Percentiles rank a stretch among this genome's conserved stretches.
phyloP scores from a whole-genome alignment of 345 rosid species.

The Angophora floribunda region DNA sequence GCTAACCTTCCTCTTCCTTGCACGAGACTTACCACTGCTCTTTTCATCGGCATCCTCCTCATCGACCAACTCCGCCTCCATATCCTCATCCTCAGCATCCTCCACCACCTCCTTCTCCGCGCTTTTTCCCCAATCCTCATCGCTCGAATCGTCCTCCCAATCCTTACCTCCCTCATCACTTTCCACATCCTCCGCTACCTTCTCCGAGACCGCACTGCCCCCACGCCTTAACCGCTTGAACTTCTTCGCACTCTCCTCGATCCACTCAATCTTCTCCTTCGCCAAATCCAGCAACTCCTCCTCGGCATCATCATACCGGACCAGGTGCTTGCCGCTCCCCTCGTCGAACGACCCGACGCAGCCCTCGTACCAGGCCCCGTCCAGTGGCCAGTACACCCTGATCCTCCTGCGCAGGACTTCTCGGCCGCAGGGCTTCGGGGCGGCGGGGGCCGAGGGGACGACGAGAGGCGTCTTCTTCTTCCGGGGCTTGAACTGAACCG shows the following conservation, averaged over 20 bases:
- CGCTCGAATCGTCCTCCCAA: slow-evolving; percentile 50
- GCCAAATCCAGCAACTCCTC: slow-evolving; percentile 82
- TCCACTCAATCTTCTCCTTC: slow-evolving; percentile 87
- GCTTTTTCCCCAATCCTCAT: slow-evolving; percentile 73
- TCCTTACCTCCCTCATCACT: slow-evolving; percentile 2
- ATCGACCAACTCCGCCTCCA: slow-evolving; percentile 43
- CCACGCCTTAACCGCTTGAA: slow-evolving; percentile 66
- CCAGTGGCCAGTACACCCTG: slow-evolving; percentile 93
- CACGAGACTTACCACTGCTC: slow-evolving; percentile 5
- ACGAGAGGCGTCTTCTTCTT: slow-evolving; percentile 65
- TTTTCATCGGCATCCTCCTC: slow-evolving; percentile 34
- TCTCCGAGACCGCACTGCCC: slow-evolving; percentile 39
- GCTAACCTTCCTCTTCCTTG: slow-evolving; percentile 35
- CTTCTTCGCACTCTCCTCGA: slow-evolving; percentile 19
- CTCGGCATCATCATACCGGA: slow-evolving; percentile 75
- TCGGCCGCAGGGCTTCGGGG: slow-evolving; percentile 20
- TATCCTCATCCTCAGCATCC: slow-evolving; percentile 29
- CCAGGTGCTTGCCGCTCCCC: slow-evolving; percentile 49
- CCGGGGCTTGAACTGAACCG: slow-evolving; percentile 33
- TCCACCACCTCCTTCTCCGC: slow-evolving; percentile 33
- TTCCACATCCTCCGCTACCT: slow-evolving; percentile 18
- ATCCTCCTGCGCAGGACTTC: slow-evolving; percentile 62
- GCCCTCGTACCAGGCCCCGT: slow-evolving; percentile 83
- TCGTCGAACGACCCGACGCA: slow-evolving; percentile 36
- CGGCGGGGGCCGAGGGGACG: slow-evolving; percentile 33